phyloP scores from a whole-genome alignment of 305 asterid species.

The Fraxinus platypoda region DNA sequence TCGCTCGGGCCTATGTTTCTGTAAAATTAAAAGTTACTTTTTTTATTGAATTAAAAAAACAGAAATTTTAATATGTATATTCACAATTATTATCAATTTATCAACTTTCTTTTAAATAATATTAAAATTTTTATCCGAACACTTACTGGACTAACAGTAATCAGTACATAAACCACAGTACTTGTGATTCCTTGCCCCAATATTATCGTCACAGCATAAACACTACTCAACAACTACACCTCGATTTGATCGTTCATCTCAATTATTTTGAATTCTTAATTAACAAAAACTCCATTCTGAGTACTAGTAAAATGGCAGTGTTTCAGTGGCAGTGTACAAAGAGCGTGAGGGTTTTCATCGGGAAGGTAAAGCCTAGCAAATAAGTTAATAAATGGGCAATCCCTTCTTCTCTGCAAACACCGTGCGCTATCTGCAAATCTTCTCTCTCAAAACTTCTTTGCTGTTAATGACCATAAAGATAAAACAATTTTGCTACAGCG shows the following conservation, averaged over 20 bases:
- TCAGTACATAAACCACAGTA: not conserved
- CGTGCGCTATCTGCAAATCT: conserved; percentile 7
- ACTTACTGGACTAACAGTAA: not conserved
- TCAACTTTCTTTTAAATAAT: no score
- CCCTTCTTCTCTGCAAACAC: not conserved
- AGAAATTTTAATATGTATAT: no score
- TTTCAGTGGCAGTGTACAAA: conserved; percentile 48
- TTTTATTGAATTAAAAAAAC: no score
- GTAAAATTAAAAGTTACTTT: no score
- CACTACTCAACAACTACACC: not conserved
- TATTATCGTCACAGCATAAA: not conserved
- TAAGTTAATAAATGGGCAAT: not conserved
- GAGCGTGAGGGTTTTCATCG: conserved; percentile 41
- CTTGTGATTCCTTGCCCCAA: not conserved
- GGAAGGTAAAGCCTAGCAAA: conserved; percentile 46
- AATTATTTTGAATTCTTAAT: not conserved
- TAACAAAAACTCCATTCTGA: not conserved
- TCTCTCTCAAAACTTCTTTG: not conserved
- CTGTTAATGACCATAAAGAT: not conserved
- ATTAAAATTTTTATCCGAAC: not conserved
- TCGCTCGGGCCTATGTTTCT: not conserved
- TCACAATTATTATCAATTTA: no score
- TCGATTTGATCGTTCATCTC: not conserved
- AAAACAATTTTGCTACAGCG: not conserved
- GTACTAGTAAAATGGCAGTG: conserved; percentile 31